A percentile compares a stretch with the other conserved stretches of the same genome.
These are phyloP conservation scores for Cladophialophora yegresii DNA, from an alignment of 2,329 filamentous ascomycete genomes.

Conservation along the genomic window DNA sequence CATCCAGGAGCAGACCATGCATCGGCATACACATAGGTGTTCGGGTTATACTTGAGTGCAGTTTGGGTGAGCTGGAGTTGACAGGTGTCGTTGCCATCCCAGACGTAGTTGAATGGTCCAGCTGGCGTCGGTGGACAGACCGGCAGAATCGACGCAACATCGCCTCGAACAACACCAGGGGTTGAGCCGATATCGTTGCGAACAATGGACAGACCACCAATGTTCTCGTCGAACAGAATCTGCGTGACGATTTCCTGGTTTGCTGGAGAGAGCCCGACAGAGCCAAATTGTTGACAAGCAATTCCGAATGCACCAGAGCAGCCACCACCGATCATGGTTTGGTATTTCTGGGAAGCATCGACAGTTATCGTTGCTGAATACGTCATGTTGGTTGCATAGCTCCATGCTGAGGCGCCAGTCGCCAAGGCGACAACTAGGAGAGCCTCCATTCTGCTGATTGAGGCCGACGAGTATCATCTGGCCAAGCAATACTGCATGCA, in stretches of 20 bases:
- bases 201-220: constrained; percentile 52
- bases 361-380: constrained; percentile 19
- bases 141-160: constrained; percentile 46
- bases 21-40: constrained; percentile 52
- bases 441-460: constrained; percentile 16
- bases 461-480: constrained; percentile 4
- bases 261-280: constrained; percentile 32
- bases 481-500: constrained; percentile 19
- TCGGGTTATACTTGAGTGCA: constrained; percentile 44
- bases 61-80: constrained; percentile 58
- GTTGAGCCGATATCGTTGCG: constrained; percentile 54
- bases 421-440: constrained; percentile 15
- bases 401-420: constrained; percentile 20
- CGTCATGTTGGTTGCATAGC: constrained; percentile 14
- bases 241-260: constrained; percentile 22
- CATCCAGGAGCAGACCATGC: constrained; percentile 56
- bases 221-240: constrained; percentile 23
- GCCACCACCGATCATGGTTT: constrained; percentile 25
- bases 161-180: constrained; percentile 31
- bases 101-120: constrained; percentile 48
- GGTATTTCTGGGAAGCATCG: constrained; percentile 20
- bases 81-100: constrained; percentile 52
- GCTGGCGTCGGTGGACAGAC: constrained; percentile 49
- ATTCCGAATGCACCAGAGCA: constrained; percentile 24
- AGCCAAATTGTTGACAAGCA: constrained; percentile 24